Evolutionary conservation across 441 rosid species (phyloP), one percentile per base, ranked within the genome.

Genomic region (Erysimum cheiri): DNA sequence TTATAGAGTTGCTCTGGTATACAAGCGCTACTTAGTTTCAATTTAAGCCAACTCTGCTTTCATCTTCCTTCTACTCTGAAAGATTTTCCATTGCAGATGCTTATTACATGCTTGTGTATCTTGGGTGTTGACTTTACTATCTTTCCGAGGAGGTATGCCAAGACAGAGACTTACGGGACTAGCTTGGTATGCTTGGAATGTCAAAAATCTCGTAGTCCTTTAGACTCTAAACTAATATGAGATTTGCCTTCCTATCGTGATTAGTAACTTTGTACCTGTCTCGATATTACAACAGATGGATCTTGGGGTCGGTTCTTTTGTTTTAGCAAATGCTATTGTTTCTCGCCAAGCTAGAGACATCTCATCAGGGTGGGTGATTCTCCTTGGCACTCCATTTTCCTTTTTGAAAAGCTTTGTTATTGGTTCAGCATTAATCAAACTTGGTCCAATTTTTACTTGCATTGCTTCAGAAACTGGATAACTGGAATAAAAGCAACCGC

Each of bases 281-380:
- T 56, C 26, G 10, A 11, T 67, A 37, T 39, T 54, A 35, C 50
- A 17, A 80, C 80, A 92, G 98, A 92, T 92, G 99, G 98, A 92
- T 83, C 86, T 92, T 69, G 99, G 99, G 32, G 98, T 94, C 63
- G 99, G 98, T 57, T 92, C 96, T 68, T 94, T 94, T 86, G 86
- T 90, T 33, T 43, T 92, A 53, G 87, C 86, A 44, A 88, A 92
- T 78, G 81, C 99, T 67, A 75, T 92, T 68, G 91, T 87, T 70
- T 94, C 98, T 65, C 85, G 88, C 14, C 93, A 94, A 87, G 98
- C 99, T 33, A 87, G 96, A 31, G 73, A 82, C 43, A 46, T 82
- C 72, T 80, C 85, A 62, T 81, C 87, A 62, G 71, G 69, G 97
- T 92, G 56, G 73, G 96, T 71, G 63, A 0, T 55, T 56, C 33